Conservation (phyloP, 225 moss, liverwort and hornwort species). For the Antitrichia curtipendula region DNA sequence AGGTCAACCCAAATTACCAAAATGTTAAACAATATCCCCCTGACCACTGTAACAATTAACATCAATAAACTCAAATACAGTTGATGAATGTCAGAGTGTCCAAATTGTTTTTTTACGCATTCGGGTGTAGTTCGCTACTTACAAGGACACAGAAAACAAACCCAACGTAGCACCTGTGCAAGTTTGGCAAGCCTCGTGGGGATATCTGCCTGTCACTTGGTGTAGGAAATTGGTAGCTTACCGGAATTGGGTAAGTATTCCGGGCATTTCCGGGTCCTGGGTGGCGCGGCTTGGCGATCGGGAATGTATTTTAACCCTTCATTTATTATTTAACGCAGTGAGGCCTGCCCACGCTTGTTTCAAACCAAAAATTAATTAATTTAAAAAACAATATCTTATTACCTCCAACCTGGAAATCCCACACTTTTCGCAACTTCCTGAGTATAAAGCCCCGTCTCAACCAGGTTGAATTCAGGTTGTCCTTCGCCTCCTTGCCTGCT, state of each 20-base stretch:
- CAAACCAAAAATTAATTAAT: neutral
- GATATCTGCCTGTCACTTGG: neutral
- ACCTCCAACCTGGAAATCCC: neutral
- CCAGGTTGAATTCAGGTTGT: neutral
- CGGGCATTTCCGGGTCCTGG: neutral
- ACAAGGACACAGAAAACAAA: neutral
- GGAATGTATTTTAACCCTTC: neutral
- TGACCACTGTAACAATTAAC: neutral
- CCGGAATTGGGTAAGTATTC: neutral
- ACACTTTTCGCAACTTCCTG: neutral
- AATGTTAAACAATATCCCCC: neutral
- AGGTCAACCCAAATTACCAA: neutral
- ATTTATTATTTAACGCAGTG: neutral
- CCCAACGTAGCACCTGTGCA: neutral
- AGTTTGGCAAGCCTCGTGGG: neutral
- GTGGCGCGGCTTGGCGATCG: neutral
- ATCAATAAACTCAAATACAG: neutral
- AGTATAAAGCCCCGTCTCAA: neutral
- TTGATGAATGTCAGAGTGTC: neutral
- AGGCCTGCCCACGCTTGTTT: neutral
- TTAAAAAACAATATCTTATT: too few relatives aligned
- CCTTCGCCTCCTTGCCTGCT: neutral
- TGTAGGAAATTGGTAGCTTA: neutral
- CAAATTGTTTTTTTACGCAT: neutral
- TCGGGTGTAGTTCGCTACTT: neutral